Base-by-base conservation (phyloP, 139 green algal species). In the Ulvella scutata region DNA sequence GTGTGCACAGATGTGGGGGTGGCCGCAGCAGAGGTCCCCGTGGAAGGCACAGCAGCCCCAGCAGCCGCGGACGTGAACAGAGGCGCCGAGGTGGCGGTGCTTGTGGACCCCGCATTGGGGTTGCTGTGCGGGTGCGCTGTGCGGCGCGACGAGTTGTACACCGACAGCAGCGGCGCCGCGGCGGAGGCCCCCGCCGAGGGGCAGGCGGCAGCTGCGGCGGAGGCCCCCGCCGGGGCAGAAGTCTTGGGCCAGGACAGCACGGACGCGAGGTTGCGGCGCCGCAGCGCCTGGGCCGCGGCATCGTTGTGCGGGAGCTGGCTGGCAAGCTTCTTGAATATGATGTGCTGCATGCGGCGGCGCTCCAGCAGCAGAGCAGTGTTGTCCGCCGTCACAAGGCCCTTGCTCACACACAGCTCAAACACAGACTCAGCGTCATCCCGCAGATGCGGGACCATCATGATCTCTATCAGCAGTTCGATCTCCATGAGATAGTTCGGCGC, bases 291-390 rank as follows among this genome's bases (percentile, higher is more conserved):
- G 26, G 28, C 40, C 20, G 29, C 43, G 4, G 26, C 43, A 17
- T 37, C 43, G 10, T 40, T 23, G 44, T 40, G n/a, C 37, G 4
- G 61, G 51, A 80, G 59, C 72, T 43, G 61, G 23, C 37, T 35
- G 33, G 36, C 72, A 28, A 36, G 59, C 72, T 38, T 76, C 26
- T 26, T 23, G 59, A 38, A 37, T 13, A 43, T 72, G 74, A 82
- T 44, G 29, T 79, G 79, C 74, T 87, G 84, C 73, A 82, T 67
- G 20, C 79, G 61, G 33, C 82, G 72, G 6, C 84, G 77, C 77
- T 87, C 84, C 38, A 88, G 62, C 37, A 88, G 35, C 29, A 26
- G 13, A 23, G 61, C 28, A 3, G 36, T 75, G n/a, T 39, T 67
- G 3, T 60, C 39, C 3, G 59, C 77, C 7, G 60, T 78, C 13